Evolutionary conservation across 2,329 filamentous ascomycete species (phyloP).

Genomic region (Aspergillus fijiensis): DNA sequence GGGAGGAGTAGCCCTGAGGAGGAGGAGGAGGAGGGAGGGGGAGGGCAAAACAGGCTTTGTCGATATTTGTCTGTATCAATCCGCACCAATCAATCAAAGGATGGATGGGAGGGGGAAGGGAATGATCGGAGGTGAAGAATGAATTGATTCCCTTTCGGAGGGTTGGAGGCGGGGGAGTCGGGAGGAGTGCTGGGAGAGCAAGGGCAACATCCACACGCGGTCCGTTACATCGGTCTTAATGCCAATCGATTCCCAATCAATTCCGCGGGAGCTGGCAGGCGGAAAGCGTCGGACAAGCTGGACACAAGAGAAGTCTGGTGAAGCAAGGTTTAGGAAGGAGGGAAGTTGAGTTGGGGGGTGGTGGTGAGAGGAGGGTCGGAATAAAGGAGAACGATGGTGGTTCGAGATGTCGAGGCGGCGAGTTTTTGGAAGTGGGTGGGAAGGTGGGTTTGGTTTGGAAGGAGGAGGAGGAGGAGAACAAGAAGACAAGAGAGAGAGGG

Average conservation of each 20-base stretch:
- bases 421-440: not conserved
- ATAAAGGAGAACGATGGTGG: not conserved
- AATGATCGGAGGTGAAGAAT: constrained; percentile 10
- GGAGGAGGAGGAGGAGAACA: not conserved
- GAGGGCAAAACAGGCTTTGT: not conserved
- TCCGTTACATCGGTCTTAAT: constrained; percentile 27
- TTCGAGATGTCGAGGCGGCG: not conserved
- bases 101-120: not conserved
- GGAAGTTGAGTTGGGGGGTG: not conserved
- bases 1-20: not conserved
- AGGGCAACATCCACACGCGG: constrained; percentile 23
- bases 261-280: constrained; percentile 8
- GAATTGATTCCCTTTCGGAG: constrained; percentile 14
- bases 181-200: constrained; percentile 21
- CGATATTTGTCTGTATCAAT: not conserved
- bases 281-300: not conserved
- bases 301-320: not conserved
- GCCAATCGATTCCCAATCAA: constrained; percentile 17
- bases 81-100: not conserved
- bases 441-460: not conserved
- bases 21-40: not conserved
- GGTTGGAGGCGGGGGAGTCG: constrained; percentile 15
- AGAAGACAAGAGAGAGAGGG: not conserved
- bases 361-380: not conserved
- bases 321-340: not conserved